Evolutionary conservation across 768 basidiomycete genomes (phyloP).

Genomic region (Floccularia luteovirens): DNA sequence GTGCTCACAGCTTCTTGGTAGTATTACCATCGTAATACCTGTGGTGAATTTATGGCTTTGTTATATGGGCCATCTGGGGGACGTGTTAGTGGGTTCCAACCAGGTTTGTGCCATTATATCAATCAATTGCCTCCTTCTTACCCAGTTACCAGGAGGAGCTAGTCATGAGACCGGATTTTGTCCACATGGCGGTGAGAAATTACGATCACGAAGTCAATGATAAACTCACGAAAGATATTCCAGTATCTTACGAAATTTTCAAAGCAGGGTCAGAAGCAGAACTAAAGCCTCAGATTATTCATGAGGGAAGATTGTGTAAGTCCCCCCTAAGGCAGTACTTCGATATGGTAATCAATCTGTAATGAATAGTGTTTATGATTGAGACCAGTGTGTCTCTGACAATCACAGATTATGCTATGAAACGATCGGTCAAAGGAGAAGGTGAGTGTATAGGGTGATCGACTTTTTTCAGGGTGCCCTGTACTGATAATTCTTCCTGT

Average conservation of each 20-base stretch:
- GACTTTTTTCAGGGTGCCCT: background rate
- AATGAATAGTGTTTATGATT: constrained; percentile 48
- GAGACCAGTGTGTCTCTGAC: constrained; percentile 57
- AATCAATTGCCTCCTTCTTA: background rate
- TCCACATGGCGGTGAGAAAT: too few relatives aligned
- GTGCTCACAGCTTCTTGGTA: constrained; percentile 12
- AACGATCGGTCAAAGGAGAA: constrained; percentile 51
- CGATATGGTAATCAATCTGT: background rate
- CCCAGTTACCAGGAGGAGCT: constrained; percentile 28
- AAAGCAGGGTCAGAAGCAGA: constrained; percentile 48
- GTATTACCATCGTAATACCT: constrained; percentile 61
- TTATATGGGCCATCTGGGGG: constrained; percentile 57
- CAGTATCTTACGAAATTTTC: constrained; percentile 54
- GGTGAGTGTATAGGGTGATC: constrained; percentile 26
- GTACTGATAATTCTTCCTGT: constrained; percentile 23
- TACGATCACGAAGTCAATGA: too few relatives aligned
- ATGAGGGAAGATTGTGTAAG: constrained; percentile 48
- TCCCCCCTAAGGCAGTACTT: constrained; percentile 1
- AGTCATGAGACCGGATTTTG: constrained; percentile 61
- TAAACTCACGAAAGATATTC: too few relatives aligned
- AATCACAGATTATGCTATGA: constrained; percentile 58
- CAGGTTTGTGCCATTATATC: constrained; percentile 26
- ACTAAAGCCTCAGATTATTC: constrained; percentile 39
- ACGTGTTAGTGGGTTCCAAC: constrained; percentile 52
- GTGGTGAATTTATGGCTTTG: constrained; percentile 59